A percentile compares a stretch with the other conserved stretches of the same genome.
phyloP scores from a whole-genome alignment of 805 yeast genomes.

The Nakazawaea populi region DNA sequence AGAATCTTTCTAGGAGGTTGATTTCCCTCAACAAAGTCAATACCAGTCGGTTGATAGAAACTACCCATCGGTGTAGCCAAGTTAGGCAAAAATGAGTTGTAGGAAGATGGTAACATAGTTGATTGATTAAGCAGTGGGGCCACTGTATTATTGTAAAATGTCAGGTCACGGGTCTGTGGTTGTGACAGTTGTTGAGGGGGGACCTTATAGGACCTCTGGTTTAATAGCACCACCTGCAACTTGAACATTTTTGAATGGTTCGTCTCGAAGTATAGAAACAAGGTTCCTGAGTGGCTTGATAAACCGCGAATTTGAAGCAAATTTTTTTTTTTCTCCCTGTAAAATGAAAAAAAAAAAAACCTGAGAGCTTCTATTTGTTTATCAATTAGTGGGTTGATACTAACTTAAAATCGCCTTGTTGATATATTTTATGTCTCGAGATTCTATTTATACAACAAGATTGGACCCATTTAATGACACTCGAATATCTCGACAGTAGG shows the following conservation, averaged over 20 bases:
- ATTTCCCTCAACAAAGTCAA: background rate
- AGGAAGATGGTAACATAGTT: constrained; percentile 31
- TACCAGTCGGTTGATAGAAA: background rate
- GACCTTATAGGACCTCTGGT: constrained; percentile 25
- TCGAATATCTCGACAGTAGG: too few relatives aligned
- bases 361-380: too few relatives aligned
- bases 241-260: constrained; percentile 27
- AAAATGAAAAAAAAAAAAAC: background rate
- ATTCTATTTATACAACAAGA: too few relatives aligned
- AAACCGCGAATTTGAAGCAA: background rate
- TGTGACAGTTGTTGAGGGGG: too few relatives aligned
- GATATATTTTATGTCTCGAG: too few relatives aligned
- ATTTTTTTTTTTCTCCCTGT: background rate
- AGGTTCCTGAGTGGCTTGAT: too few relatives aligned
- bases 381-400: too few relatives aligned
- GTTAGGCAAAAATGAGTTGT: constrained; percentile 21
- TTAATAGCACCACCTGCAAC: constrained; percentile 37
- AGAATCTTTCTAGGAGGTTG: constrained; percentile 43
- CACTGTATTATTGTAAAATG: constrained; percentile 7
- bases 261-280: too few relatives aligned
- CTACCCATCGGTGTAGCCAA: constrained; percentile 11
- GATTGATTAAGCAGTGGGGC: constrained; percentile 15
- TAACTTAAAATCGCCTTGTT: too few relatives aligned
- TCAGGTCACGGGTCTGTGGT: constrained; percentile 8
- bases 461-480: too few relatives aligned